Percentiles rank a stretch among this genome's conserved stretches.
phyloP scores from a whole-genome alignment of 1,284 basidiomycete genomes.

The Irpex sp. region DNA sequence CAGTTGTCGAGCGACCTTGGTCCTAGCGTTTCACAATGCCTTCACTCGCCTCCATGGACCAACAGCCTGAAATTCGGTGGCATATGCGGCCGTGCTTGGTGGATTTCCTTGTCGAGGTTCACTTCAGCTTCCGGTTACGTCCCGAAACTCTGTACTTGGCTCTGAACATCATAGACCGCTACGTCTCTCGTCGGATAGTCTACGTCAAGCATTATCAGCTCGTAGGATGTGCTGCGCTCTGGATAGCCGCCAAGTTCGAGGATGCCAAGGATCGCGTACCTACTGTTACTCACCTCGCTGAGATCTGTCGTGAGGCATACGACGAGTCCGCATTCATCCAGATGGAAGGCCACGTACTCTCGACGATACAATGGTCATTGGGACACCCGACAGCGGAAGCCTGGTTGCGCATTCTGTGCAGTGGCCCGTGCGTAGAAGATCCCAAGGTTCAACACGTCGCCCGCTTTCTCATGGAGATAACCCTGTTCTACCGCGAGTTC shows the following conservation, averaged over 20 bases:
- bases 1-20: conserved; percentile 10
- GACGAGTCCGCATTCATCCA: conserved; percentile 96
- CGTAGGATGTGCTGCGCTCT: conserved; percentile 95
- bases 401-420: conserved; percentile 86
- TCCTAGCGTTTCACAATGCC: conserved; percentile 80
- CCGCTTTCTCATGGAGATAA: conserved; percentile 98
- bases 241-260: conserved; percentile 99
- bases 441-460: conserved; percentile 90
- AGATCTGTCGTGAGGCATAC: conserved; percentile 94
- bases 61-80: conserved; percentile 97
- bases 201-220: conserved; percentile 99
- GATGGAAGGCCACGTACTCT: conserved; percentile 96
- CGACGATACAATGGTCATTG: conserved; percentile 93
- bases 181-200: conserved; percentile 96
- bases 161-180: conserved; percentile 98
- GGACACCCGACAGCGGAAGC: conserved; percentile 99
- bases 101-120: conserved; percentile 98
- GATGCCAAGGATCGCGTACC: conserved; percentile 99
- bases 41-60: conserved; percentile 93
- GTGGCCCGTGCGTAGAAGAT: conserved; percentile 74
- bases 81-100: conserved; percentile 99
- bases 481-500: conserved; percentile 96
- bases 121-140: conserved; percentile 94
- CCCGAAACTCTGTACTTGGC: conserved; percentile 98
- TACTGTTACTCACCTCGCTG: conserved; percentile 88